Conservation (phyloP, 352 stramenopile species). For the Phytophthora foliorum region DNA sequence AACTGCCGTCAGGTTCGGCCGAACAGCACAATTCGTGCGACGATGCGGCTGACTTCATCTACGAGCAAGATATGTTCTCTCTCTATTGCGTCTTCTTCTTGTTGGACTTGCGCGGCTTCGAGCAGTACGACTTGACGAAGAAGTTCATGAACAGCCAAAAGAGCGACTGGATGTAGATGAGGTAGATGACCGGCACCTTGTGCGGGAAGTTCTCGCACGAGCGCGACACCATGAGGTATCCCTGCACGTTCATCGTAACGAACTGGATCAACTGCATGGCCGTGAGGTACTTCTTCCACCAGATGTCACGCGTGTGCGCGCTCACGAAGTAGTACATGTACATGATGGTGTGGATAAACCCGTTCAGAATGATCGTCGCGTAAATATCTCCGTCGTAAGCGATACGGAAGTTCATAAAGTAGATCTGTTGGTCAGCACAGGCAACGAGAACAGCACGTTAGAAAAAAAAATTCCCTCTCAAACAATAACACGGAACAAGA, state of each 20-base stretch:
- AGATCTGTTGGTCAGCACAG: conserved; percentile 69
- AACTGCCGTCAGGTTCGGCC: too few species aligned
- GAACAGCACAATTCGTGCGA: too few species aligned
- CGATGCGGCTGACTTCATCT: conserved; percentile 1
- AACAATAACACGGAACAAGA: background rate
- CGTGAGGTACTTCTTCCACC: conserved; percentile 98
- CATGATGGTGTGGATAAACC: conserved; percentile 99
- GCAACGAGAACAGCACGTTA: conserved; percentile 12
- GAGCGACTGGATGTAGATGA: conserved; percentile 93
- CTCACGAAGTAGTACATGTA: conserved; percentile 99
- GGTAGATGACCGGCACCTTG: conserved; percentile 92
- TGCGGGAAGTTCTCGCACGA: conserved; percentile 86
- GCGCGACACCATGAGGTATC: conserved; percentile 84
- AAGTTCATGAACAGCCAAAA: conserved; percentile 96
- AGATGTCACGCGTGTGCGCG: conserved; percentile 97
- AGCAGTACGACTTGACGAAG: conserved; percentile 95
- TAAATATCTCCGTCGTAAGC: conserved; percentile 98
- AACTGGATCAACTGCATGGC: conserved; percentile 97
- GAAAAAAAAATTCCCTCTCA: background rate
- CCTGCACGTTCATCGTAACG: conserved; percentile 84
- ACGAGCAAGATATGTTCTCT: conserved; percentile 19
- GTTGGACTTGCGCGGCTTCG: conserved; percentile 52
- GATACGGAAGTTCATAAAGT: conserved; percentile 95
- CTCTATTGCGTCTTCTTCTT: conserved; percentile 70
- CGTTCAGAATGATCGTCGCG: conserved; percentile 97